Base-by-base conservation (phyloP, 2,329 filamentous ascomycete genomes). In the Fusarium sublunatum region DNA sequence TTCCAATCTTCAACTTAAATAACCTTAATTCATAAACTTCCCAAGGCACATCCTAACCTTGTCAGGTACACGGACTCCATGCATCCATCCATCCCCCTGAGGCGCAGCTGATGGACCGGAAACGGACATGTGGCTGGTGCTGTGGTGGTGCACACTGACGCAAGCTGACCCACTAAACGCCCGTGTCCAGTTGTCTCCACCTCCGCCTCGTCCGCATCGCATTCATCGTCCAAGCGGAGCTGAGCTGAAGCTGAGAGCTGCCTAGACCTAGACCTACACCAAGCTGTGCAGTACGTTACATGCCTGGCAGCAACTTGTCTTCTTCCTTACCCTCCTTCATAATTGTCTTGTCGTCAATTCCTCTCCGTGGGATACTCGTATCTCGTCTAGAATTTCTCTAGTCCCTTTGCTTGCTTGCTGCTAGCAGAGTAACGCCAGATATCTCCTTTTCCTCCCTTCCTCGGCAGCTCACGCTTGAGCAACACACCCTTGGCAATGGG, bases 401-500 rank as follows among this genome's bases (percentile, higher is more conserved):
- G 13, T 7, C 7, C 15, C n/a, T 22, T n/a, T 28, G 26, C 19
- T 19, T 36, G 39, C 34, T 40, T 47, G 40, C 32, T 40, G 15
- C 46, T 45, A 39, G 54, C 62, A 44, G n/a, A 48, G 55, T 61
- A 69, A 48, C 68, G 59, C n/a, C 19, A 31, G 36, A 46, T 31
- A 44, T 25, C 48, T 50, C 36, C 57, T 53, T 40, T 60, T 54
- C 24, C 25, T 48, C 25, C 26, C 39, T 48, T 22, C 19, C 34
- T 58, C 34, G 28, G 32, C 39, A 58, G 64, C 64, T 56, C 58
- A 47, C 22, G 42, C 15, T 25, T 57, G 60, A 68, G 61, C 53
- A 62, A 55, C 46, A 56, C 61, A 45, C 58, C 58, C 40, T 64
- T 58, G 71, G 74, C 51, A 64, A 80, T 79, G 77, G 72, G 73